Evolutionary conservation across 139 green algal species (phyloP).

Genomic region (Micractinium sp.): DNA sequence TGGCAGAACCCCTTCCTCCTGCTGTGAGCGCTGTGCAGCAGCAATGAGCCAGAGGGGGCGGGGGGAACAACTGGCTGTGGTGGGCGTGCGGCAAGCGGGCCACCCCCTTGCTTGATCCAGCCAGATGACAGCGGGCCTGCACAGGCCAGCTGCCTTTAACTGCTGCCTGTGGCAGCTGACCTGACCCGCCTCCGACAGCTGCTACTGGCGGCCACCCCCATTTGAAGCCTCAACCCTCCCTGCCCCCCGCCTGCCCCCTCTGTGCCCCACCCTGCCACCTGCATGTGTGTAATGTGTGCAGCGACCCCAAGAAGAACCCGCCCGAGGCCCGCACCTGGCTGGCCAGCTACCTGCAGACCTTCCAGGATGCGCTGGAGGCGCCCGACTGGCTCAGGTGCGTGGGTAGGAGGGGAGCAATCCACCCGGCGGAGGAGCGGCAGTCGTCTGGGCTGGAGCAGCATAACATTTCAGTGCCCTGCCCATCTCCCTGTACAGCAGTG

Average conservation of each 20-base stretch:
- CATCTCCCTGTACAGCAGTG: too few relatives aligned
- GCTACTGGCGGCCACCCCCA: too few relatives aligned
- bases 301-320: conserved; percentile 22
- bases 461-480: too few relatives aligned
- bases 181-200: too few relatives aligned
- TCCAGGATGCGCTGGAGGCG: conserved; percentile 38
- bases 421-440: too few relatives aligned
- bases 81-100: background rate
- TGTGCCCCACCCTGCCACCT: background rate
- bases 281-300: background rate
- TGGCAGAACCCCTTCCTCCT: conserved; percentile 37
- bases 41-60: background rate
- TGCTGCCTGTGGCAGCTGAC: too few relatives aligned
- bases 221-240: background rate
- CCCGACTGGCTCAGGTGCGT: conserved; percentile 32
- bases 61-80: background rate
- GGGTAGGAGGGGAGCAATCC: background rate
- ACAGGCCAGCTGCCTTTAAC: too few relatives aligned
- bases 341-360: conserved; percentile 23
- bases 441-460: too few relatives aligned
- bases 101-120: background rate
- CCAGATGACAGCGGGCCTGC: too few relatives aligned
- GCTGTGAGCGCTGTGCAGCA: conserved; percentile 2
- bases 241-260: background rate
- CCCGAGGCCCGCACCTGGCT: conserved; percentile 11